Percentiles rank a stretch among this genome's conserved stretches.
Evolutionary conservation across 2,329 filamentous ascomycete genomes (phyloP).

Genomic region (Cercospora nicotianae): DNA sequence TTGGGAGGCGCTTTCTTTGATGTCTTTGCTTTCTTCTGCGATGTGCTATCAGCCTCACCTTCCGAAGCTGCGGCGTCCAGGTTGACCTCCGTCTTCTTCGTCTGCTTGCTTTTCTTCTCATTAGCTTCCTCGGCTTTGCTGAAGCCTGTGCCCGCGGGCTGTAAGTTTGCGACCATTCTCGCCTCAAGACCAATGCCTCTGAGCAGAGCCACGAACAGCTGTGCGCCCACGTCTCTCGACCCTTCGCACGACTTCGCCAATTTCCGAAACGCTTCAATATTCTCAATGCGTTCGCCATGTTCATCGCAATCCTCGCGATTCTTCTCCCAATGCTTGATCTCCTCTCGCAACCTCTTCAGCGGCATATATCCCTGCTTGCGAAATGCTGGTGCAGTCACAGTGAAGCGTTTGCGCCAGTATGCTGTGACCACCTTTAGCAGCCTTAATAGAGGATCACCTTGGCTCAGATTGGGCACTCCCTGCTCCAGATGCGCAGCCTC

Average conservation of each 20-base stretch:
- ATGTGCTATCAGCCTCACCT: constrained; percentile 12
- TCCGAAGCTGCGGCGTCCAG: constrained; percentile 10
- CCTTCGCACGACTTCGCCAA: constrained; percentile 71
- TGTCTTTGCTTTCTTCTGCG: constrained; percentile 22
- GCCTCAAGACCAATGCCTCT: constrained; percentile 79
- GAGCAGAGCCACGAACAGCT: constrained; percentile 84
- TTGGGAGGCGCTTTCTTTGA: constrained; percentile 21
- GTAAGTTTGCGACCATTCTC: constrained; percentile 78
- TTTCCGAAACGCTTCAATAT: constrained; percentile 66
- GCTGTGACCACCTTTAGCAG: constrained; percentile 73
- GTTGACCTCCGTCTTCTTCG: constrained; percentile 25
- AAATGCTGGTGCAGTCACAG: constrained; percentile 72
- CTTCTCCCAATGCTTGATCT: constrained; percentile 68
- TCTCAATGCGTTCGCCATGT: constrained; percentile 75
- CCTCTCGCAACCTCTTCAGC: constrained; percentile 69
- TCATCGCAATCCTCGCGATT: constrained; percentile 60
- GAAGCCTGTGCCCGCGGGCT: constrained; percentile 87
- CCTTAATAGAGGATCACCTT: constrained; percentile 76
- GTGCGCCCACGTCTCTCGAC: constrained; percentile 82
- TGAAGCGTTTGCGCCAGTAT: constrained; percentile 88
- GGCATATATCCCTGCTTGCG: constrained; percentile 89
- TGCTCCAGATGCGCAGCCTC: constrained; percentile 69
- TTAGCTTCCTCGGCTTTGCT: constrained; percentile 80
- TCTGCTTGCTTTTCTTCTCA: constrained; percentile 43
- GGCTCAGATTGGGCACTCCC: constrained; percentile 72